Conservation (phyloP, 169 alveolate genomes). For the Babesia sp. region DNA sequence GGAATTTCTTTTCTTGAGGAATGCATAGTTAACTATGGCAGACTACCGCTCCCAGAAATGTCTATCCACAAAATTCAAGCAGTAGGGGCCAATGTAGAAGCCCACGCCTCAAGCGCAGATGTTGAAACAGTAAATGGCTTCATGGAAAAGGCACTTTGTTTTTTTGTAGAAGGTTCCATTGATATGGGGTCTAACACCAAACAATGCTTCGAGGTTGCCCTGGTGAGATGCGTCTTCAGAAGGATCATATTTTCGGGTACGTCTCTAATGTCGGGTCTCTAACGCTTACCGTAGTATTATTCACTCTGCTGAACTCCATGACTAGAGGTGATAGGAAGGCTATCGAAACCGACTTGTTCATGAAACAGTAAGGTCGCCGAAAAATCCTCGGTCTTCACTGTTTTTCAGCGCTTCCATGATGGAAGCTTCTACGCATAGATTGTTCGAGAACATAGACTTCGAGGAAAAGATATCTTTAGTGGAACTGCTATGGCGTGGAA, state of each 20-base stretch:
- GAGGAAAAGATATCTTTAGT: conserved; percentile 54
- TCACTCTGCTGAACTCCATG: conserved; percentile 28
- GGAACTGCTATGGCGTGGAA: conserved; percentile 52
- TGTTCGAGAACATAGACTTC: conserved; percentile 23
- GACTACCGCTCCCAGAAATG: not conserved
- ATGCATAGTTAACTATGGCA: not conserved
- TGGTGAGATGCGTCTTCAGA: conserved; percentile 15
- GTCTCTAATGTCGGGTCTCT: no score
- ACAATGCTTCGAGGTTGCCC: conserved; percentile 13
- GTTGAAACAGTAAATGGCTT: not conserved
- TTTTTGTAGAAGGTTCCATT: not conserved
- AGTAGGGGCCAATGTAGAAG: not conserved
- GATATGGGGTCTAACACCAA: conserved; percentile 6
- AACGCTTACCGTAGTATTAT: conserved; percentile 12
- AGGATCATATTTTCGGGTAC: conserved; percentile 39
- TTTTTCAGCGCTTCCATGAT: conserved; percentile 6
- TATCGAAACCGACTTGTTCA: conserved; percentile 19
- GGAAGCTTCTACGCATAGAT: conserved; percentile 4
- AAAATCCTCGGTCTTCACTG: no score
- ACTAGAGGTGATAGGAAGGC: conserved; percentile 17
- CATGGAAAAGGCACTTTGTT: conserved; percentile 9
- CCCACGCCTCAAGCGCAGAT: not conserved
- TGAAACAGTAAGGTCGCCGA: conserved; percentile 9
- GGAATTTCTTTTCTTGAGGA: conserved; percentile 5
- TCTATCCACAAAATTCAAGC: not conserved